These are phyloP conservation scores for Micromonas commoda DNA, from an alignment of 139 green algal genomes.

Conservation along the genomic window DNA sequence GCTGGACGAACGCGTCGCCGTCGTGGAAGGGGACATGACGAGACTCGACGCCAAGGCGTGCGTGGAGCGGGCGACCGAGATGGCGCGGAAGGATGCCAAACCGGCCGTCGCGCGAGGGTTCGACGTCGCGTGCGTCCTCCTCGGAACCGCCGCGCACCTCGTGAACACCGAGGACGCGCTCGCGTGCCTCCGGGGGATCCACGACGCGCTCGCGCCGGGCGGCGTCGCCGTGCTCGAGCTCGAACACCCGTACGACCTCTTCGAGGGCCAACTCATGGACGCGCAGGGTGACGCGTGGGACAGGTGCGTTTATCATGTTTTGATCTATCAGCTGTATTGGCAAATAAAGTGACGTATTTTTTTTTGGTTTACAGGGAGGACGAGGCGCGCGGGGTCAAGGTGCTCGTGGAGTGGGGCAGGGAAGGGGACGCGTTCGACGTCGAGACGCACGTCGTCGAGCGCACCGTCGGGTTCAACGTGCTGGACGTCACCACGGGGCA, in stretches of 20 bases:
- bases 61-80: not conserved
- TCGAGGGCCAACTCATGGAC: not conserved
- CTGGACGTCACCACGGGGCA: not conserved
- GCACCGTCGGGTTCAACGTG: not conserved
- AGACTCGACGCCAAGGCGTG: not conserved
- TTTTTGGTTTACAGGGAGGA: not conserved
- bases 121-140: not conserved
- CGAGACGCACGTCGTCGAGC: slow-evolving; percentile 3
- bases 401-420: slow-evolving; percentile 13
- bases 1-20: not conserved
- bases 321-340: no score
- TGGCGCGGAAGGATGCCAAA: no score
- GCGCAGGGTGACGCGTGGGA: slow-evolving; percentile 11
- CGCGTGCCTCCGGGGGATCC: not conserved
- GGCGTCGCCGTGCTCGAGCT: slow-evolving; percentile 17
- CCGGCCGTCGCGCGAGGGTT: no score
- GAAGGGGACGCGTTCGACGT: slow-evolving; percentile 13
- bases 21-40: slow-evolving; percentile 9
- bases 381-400: not conserved
- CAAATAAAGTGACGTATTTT: no score
- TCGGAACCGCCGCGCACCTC: slow-evolving; percentile 14
- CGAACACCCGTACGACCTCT: slow-evolving; percentile 14
- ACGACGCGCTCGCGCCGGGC: not conserved
- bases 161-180: not conserved
- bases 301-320: no score